Percentiles rank a stretch among this genome's conserved stretches.
Conservation (phyloP, 2,329 filamentous ascomycete species). For the Knufia petricola region DNA sequence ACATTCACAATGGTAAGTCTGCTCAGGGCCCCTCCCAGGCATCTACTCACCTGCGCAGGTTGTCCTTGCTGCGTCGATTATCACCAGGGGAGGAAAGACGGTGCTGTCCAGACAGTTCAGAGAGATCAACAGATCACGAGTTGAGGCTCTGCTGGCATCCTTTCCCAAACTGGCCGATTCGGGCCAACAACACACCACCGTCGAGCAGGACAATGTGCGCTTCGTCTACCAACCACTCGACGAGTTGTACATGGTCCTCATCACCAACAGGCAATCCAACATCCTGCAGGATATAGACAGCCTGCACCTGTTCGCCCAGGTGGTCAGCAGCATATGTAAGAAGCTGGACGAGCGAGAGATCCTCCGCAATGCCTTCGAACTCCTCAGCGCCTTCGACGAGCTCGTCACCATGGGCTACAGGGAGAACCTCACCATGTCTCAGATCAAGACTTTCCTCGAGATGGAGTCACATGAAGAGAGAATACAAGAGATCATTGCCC, state of each 20-base stretch:
- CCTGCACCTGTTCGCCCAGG: slow-evolving; percentile 92
- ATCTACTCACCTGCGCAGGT: slow-evolving; percentile 44
- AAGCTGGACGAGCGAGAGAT: slow-evolving; percentile 94
- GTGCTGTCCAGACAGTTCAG: slow-evolving; percentile 96
- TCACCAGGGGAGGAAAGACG: slow-evolving; percentile 94
- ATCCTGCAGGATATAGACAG: slow-evolving; percentile 99
- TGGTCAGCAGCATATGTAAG: slow-evolving; percentile 93
- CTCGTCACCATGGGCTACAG: slow-evolving; percentile 90
- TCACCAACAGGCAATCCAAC: slow-evolving; percentile 98
- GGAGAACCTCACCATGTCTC: slow-evolving; percentile 89
- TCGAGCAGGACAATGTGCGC: slow-evolving; percentile 98
- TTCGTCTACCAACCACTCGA: slow-evolving; percentile 98
- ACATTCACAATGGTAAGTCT: not conserved
- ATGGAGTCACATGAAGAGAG: slow-evolving; percentile 99
- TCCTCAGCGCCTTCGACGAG: slow-evolving; percentile 94
- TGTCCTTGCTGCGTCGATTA: slow-evolving; percentile 96
- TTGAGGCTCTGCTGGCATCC: slow-evolving; percentile 91
- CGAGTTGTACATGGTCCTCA: slow-evolving; percentile 98
- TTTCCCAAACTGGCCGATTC: slow-evolving; percentile 97
- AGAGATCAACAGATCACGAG: slow-evolving; percentile 91
- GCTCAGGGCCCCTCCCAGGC: not conserved
- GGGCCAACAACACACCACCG: slow-evolving; percentile 92
- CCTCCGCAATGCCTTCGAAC: slow-evolving; percentile 84
- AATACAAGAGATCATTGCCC: slow-evolving; percentile 94
- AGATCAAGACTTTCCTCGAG: slow-evolving; percentile 98